phyloP scores from a whole-genome alignment of 768 basidiomycete genomes.

The Kwoniella sp. region DNA sequence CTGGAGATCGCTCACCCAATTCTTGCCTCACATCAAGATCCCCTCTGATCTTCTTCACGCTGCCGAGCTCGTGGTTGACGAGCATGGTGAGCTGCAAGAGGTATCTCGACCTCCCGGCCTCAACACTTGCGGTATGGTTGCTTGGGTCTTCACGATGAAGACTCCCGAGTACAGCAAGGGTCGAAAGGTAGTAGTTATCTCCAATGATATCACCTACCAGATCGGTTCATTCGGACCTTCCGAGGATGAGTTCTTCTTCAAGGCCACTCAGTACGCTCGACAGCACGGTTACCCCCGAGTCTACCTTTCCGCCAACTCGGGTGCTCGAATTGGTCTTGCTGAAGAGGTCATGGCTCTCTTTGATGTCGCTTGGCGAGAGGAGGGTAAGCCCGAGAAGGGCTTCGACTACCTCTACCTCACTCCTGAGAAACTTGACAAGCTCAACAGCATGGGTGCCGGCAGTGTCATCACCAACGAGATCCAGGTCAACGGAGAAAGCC shows the following conservation, averaged over 20 bases:
- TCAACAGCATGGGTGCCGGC: conserved; percentile 79
- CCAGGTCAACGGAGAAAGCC: conserved; percentile 78
- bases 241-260: conserved; percentile 96
- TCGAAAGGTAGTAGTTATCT: conserved; percentile 81
- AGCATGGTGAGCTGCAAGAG: conserved; percentile 84
- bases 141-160: conserved; percentile 87
- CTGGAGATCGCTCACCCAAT: conserved; percentile 67
- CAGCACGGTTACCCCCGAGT: conserved; percentile 85
- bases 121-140: conserved; percentile 96
- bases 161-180: conserved; percentile 92
- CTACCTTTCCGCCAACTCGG: conserved; percentile 98
- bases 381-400: conserved; percentile 84
- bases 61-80: conserved; percentile 89
- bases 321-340: conserved; percentile 91
- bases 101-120: conserved; percentile 90
- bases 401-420: conserved; percentile 95
- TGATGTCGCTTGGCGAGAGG: conserved; percentile 87
- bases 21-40: conserved; percentile 68
- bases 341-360: conserved; percentile 88
- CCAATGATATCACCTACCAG: conserved; percentile 98
- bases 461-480: conserved; percentile 81
- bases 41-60: conserved; percentile 81
- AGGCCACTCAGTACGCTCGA: conserved; percentile 90
- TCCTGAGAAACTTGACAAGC: conserved; percentile 81
- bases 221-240: conserved; percentile 96